A percentile compares a stretch with the other conserved stretches of the same genome.
These are phyloP conservation scores for Verticillium zaregamsianum DNA, from an alignment of 2,329 filamentous ascomycete species.

Conservation along the genomic window DNA sequence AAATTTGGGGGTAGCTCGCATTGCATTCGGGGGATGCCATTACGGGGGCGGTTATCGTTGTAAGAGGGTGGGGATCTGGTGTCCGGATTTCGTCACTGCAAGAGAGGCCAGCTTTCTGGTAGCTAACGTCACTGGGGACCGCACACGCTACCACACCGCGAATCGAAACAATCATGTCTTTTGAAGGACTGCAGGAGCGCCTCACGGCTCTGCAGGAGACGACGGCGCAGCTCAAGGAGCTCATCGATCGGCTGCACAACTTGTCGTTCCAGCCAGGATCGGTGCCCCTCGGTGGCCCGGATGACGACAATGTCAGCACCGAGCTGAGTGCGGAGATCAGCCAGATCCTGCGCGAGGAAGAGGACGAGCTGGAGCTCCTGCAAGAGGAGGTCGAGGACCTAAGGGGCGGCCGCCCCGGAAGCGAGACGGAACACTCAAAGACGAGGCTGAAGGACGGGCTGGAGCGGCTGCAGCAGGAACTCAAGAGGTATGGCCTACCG, in stretches of 20 bases:
- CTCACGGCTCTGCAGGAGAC: conserved; percentile 57
- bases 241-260: conserved; percentile 55
- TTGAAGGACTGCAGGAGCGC: conserved; percentile 59
- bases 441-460: conserved; percentile 63
- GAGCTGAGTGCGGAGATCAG: conserved; percentile 81
- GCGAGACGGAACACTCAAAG: conserved; percentile 57
- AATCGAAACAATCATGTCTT: conserved; percentile 37
- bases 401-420: conserved; percentile 44
- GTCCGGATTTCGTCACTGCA: conserved; percentile 15
- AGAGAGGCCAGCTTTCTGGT: conserved; percentile 13
- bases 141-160: neutral
- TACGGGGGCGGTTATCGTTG: neutral
- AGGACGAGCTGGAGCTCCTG: conserved; percentile 80
- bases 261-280: conserved; percentile 57
- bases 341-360: conserved; percentile 68
- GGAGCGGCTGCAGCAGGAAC: conserved; percentile 62
- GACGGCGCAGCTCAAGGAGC: conserved; percentile 50
- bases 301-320: conserved; percentile 51
- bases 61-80: neutral
- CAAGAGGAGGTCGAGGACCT: conserved; percentile 74
- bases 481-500: conserved; percentile 55
- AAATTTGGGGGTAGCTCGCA: conserved; percentile 13
- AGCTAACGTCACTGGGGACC: neutral
- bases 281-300: conserved; percentile 40
- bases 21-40: conserved; percentile 3